Evolutionary conservation across 1,139 yeast species (phyloP).

Genomic region (Blastobotrys proliferans): DNA sequence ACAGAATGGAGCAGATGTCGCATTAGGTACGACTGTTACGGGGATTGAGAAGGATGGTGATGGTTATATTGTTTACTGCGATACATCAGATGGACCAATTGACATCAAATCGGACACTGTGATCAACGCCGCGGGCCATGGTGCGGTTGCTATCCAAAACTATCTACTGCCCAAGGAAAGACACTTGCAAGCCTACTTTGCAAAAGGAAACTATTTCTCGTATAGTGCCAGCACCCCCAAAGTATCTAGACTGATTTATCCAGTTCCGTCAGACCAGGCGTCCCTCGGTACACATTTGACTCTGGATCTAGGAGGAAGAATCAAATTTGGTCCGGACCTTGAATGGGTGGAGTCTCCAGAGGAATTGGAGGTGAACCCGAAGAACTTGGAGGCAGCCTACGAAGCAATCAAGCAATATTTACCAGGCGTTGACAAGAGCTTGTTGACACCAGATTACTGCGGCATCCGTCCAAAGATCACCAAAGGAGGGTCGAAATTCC

Average conservation of each 20-base stretch:
- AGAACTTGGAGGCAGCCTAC: conserved; percentile 52
- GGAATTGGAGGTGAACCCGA: conserved; percentile 33
- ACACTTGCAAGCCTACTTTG: conserved; percentile 59
- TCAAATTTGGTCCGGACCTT: conserved; percentile 84
- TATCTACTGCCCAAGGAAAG: conserved; percentile 61
- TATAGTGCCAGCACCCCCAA: conserved; percentile 46
- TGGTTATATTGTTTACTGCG: conserved; percentile 28
- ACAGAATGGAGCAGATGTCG: conserved; percentile 59
- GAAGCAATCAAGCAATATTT: conserved; percentile 59
- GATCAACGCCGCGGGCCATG: conserved; percentile 74
- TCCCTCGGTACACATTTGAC: conserved; percentile 87
- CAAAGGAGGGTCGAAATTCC: conserved; percentile 48
- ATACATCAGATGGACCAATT: conserved; percentile 29
- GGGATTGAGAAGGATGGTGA: conserved; percentile 37
- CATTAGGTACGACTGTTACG: conserved; percentile 55
- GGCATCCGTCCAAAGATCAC: conserved; percentile 80
- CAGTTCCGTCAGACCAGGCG: conserved; percentile 72
- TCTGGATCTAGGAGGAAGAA: conserved; percentile 72
- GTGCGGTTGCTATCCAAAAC: conserved; percentile 67
- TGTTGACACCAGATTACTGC: conserved; percentile 62
- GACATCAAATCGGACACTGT: conserved; percentile 53
- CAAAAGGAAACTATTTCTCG: conserved; percentile 79
- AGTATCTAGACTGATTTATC: conserved; percentile 53
- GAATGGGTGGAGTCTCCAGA: conserved; percentile 63
- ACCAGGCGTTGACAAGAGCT: conserved; percentile 50